Evolutionary conservation across 164 flowering plant genomes (phyloP).

Genomic region (Stephania yunnanensis): DNA sequence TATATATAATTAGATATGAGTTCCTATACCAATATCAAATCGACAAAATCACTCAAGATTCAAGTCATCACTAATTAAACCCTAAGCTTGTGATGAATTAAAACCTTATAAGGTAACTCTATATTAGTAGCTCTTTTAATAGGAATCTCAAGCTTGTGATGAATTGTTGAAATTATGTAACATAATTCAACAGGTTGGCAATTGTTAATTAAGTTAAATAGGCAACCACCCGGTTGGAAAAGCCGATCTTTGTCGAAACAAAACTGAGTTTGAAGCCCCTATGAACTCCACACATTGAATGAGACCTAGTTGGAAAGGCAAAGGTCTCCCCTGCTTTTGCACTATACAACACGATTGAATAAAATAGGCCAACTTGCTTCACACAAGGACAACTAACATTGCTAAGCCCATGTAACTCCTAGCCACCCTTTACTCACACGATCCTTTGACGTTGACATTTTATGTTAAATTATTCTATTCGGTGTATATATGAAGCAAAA

Average conservation of each 20-base stretch:
- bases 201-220: background rate
- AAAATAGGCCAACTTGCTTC: background rate
- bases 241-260: background rate
- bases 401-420: too few relatives aligned
- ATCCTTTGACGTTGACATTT: too few relatives aligned
- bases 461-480: background rate
- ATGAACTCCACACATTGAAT: background rate
- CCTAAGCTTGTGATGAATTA: background rate
- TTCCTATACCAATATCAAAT: background rate
- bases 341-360: background rate
- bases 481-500: background rate
- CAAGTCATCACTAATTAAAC: too few relatives aligned
- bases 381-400: background rate
- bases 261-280: background rate
- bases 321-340: background rate
- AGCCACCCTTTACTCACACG: too few relatives aligned
- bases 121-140: background rate
- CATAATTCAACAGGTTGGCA: slow-evolving; percentile 1
- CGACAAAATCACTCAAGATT: too few relatives aligned
- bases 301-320: background rate
- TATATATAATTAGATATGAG: background rate
- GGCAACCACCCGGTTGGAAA: background rate
- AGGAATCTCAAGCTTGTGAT: background rate
- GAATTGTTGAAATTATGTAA: background rate
- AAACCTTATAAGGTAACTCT: background rate